These are phyloP conservation scores for Zasmidium cellare DNA, from an alignment of 2,329 filamentous ascomycete genomes.

Conservation along the genomic window DNA sequence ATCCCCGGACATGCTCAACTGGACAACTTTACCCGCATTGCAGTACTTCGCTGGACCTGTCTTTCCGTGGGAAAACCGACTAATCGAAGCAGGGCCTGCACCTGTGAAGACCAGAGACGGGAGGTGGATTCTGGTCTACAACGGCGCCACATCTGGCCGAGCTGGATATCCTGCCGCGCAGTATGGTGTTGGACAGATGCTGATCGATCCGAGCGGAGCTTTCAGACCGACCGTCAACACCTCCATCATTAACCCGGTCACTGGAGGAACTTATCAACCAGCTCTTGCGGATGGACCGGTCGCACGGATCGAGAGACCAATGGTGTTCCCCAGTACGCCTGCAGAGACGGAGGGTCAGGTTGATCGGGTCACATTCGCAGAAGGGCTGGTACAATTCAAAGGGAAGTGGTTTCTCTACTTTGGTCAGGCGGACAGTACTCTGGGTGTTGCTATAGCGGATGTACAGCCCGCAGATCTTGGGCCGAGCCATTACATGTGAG, in stretches of 20 bases:
- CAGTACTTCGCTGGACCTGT: slow-evolving; percentile 28
- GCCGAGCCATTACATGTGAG: too few relatives aligned
- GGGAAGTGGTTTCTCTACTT: slow-evolving; percentile 37
- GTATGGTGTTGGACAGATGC: slow-evolving; percentile 37
- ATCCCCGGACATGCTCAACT: slow-evolving; percentile 36
- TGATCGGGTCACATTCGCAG: slow-evolving; percentile 34
- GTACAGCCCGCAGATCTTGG: slow-evolving; percentile 14
- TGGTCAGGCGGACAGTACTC: slow-evolving; percentile 30
- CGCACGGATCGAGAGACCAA: slow-evolving; percentile 33
- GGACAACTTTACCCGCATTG: slow-evolving; percentile 23
- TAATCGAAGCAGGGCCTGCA: slow-evolving; percentile 37
- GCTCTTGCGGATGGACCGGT: slow-evolving; percentile 28
- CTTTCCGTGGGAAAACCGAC: slow-evolving; percentile 34
- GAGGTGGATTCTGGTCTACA: slow-evolving; percentile 36
- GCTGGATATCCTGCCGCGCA: slow-evolving; percentile 30
- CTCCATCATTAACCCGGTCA: slow-evolving; percentile 15
- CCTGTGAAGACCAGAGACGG: slow-evolving; percentile 38
- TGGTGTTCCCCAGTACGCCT: slow-evolving; percentile 29
- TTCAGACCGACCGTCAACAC: slow-evolving; percentile 18
- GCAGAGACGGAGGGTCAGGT: slow-evolving; percentile 35
- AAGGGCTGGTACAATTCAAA: slow-evolving; percentile 36
- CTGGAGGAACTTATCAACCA: slow-evolving; percentile 19
- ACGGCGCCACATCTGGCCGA: slow-evolving; percentile 30
- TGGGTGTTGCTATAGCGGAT: slow-evolving; percentile 22
- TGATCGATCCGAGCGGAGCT: slow-evolving; percentile 30